Evolutionary conservation across 345 rosid species (phyloP).

Genomic region (Salix koriyanagi): DNA sequence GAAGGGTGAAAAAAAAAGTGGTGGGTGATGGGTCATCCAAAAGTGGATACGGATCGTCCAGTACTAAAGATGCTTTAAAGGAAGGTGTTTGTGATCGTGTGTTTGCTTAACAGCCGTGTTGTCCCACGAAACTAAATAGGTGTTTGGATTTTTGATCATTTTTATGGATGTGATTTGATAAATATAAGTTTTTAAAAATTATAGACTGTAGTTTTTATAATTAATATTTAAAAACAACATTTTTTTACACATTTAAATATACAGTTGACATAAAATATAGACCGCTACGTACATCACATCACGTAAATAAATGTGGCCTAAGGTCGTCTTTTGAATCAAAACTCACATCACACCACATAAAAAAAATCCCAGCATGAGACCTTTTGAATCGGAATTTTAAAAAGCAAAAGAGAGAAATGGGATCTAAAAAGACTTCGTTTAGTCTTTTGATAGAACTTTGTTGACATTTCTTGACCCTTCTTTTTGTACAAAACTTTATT

Average conservation of each 20-base stretch:
- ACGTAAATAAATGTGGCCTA: no score
- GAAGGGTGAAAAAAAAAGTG: background rate
- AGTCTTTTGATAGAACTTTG: constrained; percentile 18
- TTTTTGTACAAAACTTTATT: constrained; percentile 21
- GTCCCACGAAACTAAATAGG: constrained; percentile 10
- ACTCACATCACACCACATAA: no score
- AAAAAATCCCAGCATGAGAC: no score
- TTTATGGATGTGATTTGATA: no score
- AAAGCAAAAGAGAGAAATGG: background rate
- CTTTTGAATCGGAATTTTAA: no score
- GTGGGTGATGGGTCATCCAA: constrained; percentile 18
- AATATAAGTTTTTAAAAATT: no score
- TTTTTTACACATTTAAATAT: no score
- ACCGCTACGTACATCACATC: no score
- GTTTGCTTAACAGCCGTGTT: constrained; percentile 23
- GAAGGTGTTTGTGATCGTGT: background rate
- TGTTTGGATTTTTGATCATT: no score
- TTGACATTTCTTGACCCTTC: constrained; percentile 25
- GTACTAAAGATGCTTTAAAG: constrained; percentile 35
- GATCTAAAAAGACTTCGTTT: constrained; percentile 18
- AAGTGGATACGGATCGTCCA: constrained; percentile 45
- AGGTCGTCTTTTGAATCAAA: background rate
- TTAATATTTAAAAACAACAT: no score
- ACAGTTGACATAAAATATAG: no score
- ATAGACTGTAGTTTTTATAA: no score